Percentiles rank a stretch among this genome's conserved stretches.
Evolutionary conservation across 129 eudicot species (phyloP).

Genomic region (Ambrosia trifida): DNA sequence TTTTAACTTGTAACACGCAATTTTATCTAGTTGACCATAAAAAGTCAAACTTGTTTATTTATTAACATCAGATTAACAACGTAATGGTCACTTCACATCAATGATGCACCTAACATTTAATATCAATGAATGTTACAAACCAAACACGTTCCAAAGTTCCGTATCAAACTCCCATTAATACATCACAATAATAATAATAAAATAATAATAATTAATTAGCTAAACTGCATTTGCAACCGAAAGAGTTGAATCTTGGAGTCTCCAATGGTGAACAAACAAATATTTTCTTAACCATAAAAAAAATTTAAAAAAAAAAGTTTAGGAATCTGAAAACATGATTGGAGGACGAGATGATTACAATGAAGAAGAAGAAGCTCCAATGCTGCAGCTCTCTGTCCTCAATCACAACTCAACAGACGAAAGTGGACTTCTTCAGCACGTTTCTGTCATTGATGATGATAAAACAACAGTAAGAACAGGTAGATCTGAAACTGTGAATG

Average conservation of each 20-base stretch:
- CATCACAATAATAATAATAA: no score
- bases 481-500: background rate
- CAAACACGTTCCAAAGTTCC: no score
- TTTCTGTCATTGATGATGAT: conserved; percentile 35
- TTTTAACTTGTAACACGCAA: no score
- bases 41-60: background rate
- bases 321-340: conserved; percentile 15
- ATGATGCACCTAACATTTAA: no score
- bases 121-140: no score
- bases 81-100: background rate
- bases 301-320: no score
- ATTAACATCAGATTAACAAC: background rate
- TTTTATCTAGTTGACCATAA: no score
- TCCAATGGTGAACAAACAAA: background rate
- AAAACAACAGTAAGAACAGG: conserved; percentile 50
- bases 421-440: conserved; percentile 22
- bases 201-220: background rate
- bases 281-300: no score
- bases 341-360: conserved; percentile 4
- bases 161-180: no score
- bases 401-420: conserved; percentile 23
- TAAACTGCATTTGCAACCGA: background rate
- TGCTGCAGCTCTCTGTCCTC: conserved; percentile 28
- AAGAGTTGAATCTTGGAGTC: conserved; percentile 21
- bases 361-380: conserved; percentile 30